phyloP scores from a whole-genome alignment of 225 moss, liverwort and hornwort genomes.

The Sphagnum tenellum region DNA sequence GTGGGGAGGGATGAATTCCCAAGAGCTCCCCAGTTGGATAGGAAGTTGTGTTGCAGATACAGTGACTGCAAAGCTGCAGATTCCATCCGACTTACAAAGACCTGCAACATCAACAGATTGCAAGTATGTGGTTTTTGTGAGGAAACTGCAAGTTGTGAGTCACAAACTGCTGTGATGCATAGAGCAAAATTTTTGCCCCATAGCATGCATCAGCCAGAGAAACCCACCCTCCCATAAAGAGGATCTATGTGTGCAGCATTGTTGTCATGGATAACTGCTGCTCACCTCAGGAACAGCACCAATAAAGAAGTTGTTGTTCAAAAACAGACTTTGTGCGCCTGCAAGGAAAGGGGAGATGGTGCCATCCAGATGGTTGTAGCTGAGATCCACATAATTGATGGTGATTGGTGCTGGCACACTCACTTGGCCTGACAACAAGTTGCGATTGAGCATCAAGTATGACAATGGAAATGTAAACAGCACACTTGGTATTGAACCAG shows the following conservation, averaged over 20 bases:
- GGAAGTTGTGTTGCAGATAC: slow-evolving; percentile 3
- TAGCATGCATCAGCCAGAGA: too few relatives aligned
- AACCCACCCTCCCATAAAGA: slow-evolving; percentile 11
- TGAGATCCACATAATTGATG: neutral
- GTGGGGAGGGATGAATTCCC: neutral
- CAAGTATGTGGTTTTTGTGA: too few relatives aligned
- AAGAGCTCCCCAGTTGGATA: neutral
- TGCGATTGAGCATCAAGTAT: slow-evolving; percentile 1
- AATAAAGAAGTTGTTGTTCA: slow-evolving; percentile 10
- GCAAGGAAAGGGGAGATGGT: neutral
- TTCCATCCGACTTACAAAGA: slow-evolving; percentile 1
- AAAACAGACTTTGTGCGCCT: slow-evolving; percentile 1
- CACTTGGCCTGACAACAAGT: neutral
- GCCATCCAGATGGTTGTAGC: neutral
- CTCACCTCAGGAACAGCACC: slow-evolving; percentile 21
- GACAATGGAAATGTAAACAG: neutral
- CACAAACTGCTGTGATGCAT: too few relatives aligned
- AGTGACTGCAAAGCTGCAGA: neutral
- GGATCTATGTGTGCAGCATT: slow-evolving; percentile 2
- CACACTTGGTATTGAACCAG: neutral
- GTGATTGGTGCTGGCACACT: neutral
- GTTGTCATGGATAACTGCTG: too few relatives aligned
- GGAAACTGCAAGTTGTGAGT: too few relatives aligned
- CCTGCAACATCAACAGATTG: neutral
- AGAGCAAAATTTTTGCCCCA: too few relatives aligned